A percentile compares a stretch with the other conserved stretches of the same genome.
phyloP scores from a whole-genome alignment of 73 alveolate genomes.

The Stentor roeselii region DNA sequence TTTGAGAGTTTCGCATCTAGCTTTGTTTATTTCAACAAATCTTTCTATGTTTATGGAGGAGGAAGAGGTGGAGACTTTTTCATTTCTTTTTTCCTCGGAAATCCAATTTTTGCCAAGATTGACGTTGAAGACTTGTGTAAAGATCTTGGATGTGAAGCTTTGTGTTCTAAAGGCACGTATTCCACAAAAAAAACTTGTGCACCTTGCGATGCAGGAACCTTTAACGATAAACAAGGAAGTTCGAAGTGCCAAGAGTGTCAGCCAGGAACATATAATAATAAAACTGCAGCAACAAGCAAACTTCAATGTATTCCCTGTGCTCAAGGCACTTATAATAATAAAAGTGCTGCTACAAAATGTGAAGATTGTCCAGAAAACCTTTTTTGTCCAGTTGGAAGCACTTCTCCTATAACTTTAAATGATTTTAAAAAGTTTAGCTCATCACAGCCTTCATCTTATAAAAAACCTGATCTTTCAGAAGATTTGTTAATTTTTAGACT shows the following conservation, averaged over 20 bases:
- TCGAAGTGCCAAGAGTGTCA: background rate
- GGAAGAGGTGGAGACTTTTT: background rate
- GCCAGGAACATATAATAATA: conserved; percentile 11
- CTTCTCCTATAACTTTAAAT: background rate
- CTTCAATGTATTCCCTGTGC: background rate
- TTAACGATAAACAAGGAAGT: background rate
- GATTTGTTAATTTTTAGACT: background rate
- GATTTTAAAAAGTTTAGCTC: background rate
- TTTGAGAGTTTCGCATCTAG: background rate
- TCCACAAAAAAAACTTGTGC: background rate
- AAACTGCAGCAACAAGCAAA: background rate
- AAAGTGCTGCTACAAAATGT: background rate
- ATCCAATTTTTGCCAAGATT: background rate
- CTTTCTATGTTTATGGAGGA: background rate
- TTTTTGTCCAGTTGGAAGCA: background rate
- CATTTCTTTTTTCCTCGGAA: background rate
- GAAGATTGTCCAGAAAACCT: background rate
- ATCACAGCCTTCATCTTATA: background rate
- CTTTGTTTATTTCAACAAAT: background rate
- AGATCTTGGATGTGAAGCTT: background rate
- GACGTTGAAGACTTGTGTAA: background rate
- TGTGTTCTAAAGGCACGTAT: background rate
- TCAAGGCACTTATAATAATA: background rate
- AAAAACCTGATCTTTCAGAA: background rate
- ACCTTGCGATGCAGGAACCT: background rate